These are phyloP conservation scores for Fusarium nygamai DNA, from an alignment of 2,329 filamentous ascomycete genomes.

Conservation along the genomic window DNA sequence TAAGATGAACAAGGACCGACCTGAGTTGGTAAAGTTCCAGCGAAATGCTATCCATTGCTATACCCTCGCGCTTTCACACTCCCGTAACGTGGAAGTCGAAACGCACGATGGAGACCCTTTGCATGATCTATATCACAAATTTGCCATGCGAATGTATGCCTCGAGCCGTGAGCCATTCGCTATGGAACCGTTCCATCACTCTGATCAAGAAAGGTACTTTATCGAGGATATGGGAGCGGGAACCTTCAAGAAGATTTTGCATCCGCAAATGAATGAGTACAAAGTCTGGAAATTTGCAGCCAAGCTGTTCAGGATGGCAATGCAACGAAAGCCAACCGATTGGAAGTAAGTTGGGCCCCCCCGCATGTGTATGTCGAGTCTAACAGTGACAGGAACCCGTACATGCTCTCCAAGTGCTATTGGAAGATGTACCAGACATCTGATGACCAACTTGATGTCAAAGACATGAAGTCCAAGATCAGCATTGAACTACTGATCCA, in stretches of 20 bases:
- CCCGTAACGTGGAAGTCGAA: constrained; percentile 55
- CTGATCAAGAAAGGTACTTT: constrained; percentile 66
- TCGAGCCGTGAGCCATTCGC: constrained; percentile 70
- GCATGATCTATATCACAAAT: constrained; percentile 68
- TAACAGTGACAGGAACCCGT: constrained; percentile 59
- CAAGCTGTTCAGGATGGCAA: constrained; percentile 65
- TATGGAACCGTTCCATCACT: constrained; percentile 69
- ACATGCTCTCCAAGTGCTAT: constrained; percentile 70
- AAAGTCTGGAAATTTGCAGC: constrained; percentile 71
- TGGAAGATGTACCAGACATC: constrained; percentile 71
- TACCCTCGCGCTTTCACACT: constrained; percentile 67
- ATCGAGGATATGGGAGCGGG: constrained; percentile 61
- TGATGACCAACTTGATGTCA: constrained; percentile 54
- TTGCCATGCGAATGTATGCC: constrained; percentile 69
- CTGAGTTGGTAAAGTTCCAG: constrained; percentile 79
- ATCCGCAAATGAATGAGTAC: constrained; percentile 67
- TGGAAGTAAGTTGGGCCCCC: constrained; percentile 61
- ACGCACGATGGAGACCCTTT: constrained; percentile 62
- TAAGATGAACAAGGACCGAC: constrained; percentile 86
- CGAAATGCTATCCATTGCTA: constrained; percentile 86
- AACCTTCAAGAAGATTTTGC: constrained; percentile 62
- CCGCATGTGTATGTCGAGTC: background rate
- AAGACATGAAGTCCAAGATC: constrained; percentile 50
- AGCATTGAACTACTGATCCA: constrained; percentile 54
- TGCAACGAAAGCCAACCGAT: constrained; percentile 62